Base-by-base conservation (phyloP, 805 yeast genomes). In the Pichia phayaonensis region DNA sequence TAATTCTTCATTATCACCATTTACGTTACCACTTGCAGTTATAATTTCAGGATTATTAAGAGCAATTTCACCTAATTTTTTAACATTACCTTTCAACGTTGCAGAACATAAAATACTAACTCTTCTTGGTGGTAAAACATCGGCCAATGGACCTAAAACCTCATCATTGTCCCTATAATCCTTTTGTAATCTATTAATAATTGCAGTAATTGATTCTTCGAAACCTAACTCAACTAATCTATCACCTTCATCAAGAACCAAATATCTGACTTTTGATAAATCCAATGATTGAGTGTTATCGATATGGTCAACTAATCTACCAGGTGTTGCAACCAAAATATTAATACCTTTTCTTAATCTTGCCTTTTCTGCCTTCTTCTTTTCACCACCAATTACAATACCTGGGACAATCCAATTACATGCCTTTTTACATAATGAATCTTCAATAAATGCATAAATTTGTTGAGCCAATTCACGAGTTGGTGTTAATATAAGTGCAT, bases 201-300 rank as follows among this genome's bases (percentile, higher is more conserved):
- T 89, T 55, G 84, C 80, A 16, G 87, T 75, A 52, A 94, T 81
- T 0, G 97, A 86, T 64, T 94, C 97, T 67, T 94, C 97, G 64
- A 94, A 94, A 0, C 99, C 99, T 52, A 95, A 73, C 60, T 94
- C 99, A 80, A 92, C 88, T 59, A 94, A 76, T 57, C 90, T 79
- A 70, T 94, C 99, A 66, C 98, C 99, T 74, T 94, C 99, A 70
- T 94, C 99, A 56, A 94, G 65, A 12, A 94, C 83, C n/a, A 92
- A 76, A 77, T 90, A 94, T 60, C 97, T 73, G 38, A 94, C 74
- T 48, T 87, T 79, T 3, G 86, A 73, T 31, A 87, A 67, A 54
- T 85, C 85, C 53, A 95, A 75, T 6, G 84, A 80, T 46, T 77
- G 74, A 0, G 99, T 94, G 66, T 90, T 87, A 56, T 88, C 96